Base-by-base conservation (phyloP, 208 protist species). In the Herpetomonas tarakana region DNA sequence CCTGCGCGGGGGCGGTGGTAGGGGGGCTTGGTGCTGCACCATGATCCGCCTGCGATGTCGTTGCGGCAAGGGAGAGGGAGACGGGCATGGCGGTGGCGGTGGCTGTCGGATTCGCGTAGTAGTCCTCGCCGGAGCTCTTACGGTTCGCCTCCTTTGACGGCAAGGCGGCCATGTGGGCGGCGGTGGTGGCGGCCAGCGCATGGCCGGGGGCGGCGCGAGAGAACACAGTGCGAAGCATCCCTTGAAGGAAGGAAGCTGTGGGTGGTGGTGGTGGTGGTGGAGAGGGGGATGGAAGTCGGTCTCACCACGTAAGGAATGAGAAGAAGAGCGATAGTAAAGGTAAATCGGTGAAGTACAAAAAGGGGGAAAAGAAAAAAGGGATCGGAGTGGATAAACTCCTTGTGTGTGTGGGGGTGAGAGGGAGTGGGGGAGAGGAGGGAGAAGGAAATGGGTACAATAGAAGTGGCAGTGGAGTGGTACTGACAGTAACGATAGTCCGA, bases 321-420 rank as follows among this genome's bases (percentile, higher is more conserved):
- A 52, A 56, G 7, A 24, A 6, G n/a, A 19, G 11, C 29, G 27
- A 56, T 9, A 25, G 24, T 21, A 54, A 24, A 11, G 21, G 50
- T 38, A 62, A 56, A 57, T 22, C 4, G 55, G 14, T 4, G 31
- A 66, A 55, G 25, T 41, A 52, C 58, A 60, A 50, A 52, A 31
- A 46, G n/a, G 58, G 7, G 51, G 24, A 35, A 49, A 21, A 22
- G 19, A 67, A 46, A 21, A 22, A 19, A 18, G 59, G 24, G 47
- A 45, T 31, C 54, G 58, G 65, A 69, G 50, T 61, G 62, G 54
- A 67, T 14, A 73, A 67, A 73, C 60, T 72, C 62, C 58, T 72
- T 55, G 56, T 41, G n/a, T n/a, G n/a, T n/a, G n/a, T n/a, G n/a
- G n/a, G n/a, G n/a, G n/a, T n/a, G n/a, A n/a, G n/a, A n/a, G n/a